Evolutionary conservation across 768 basidiomycete species (phyloP), one percentile per base, ranked within the genome.

Genomic region (Cyclocybe aegerita): DNA sequence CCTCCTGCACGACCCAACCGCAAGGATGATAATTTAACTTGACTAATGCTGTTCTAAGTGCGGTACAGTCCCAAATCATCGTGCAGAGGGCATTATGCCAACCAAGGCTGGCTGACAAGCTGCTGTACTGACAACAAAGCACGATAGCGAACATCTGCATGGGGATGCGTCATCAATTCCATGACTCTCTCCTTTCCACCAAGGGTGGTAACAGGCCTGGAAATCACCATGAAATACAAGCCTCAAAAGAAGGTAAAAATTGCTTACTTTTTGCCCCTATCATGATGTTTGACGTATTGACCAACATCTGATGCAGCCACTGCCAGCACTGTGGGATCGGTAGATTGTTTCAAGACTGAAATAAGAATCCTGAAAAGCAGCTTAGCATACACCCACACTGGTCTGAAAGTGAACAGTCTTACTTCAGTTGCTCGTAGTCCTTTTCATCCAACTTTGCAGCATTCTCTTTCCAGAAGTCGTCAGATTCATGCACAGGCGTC

Each of bases 401-500:
- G n/a, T 11, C 5, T 17, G 32, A 9, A 17, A 41, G 40, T 52
- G 45, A 29, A n/a, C 16, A 11, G 38, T 54, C 73, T 42, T 53
- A 94, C 96, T 88, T 94, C 51, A 98, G 77, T 52, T 91, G 88
- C 60, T 87, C 83, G 56, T 86, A 79, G 61, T 93, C 88, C 47
- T 81, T 83, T 54, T 98, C 94, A 56, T 93, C 91, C 38, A 98
- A 70, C 63, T 83, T 92, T 6, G 75, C 70, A 4, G 90, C 94
- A 63, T 98, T 98, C 73, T 95, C 93, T 63, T 89, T 91, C 97
- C 97, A 99, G 73, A 99, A 99, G 33, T 93, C 85, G 53, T 98
- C 96, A 1, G 91, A 95, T 63, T 94, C 91, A 62, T 99, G 97
- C 8, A 93, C 90, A 9, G 96, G 95, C 4, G 91, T 86, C 97